Conservation (phyloP, 192 early-diverging fungal species). For the Umbelopsis sp. region DNA sequence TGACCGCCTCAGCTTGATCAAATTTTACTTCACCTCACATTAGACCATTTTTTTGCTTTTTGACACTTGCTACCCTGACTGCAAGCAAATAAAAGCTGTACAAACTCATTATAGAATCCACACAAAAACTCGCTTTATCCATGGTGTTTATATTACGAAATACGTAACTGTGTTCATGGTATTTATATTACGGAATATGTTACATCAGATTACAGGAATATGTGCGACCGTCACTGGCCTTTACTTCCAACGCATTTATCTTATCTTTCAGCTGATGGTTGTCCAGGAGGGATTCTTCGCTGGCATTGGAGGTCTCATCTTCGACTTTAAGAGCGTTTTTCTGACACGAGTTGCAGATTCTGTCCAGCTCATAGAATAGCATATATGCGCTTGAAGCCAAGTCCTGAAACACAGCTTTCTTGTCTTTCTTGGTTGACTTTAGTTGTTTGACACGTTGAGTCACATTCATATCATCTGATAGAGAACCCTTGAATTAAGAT, state of each 20-base stretch:
- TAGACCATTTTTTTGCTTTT: not conserved
- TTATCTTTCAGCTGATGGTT: not conserved
- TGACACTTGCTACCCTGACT: not conserved
- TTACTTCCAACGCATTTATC: not conserved
- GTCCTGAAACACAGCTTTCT: constrained; percentile 46
- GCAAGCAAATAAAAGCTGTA: not conserved
- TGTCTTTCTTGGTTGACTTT: constrained; percentile 30
- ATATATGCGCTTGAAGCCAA: constrained; percentile 60
- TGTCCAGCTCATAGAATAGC: constrained; percentile 67
- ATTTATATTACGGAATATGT: not conserved
- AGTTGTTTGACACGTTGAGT: constrained; percentile 47
- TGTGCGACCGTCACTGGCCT: constrained; percentile 1
- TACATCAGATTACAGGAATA: constrained; percentile 20
- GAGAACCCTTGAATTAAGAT: not conserved
- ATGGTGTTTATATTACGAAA: no score
- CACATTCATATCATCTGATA: constrained; percentile 63
- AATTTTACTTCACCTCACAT: no score
- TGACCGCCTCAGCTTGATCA: no score
- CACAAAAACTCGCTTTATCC: no score
- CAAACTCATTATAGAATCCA: not conserved
- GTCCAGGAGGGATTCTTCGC: not conserved
- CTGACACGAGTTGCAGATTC: constrained; percentile 28
- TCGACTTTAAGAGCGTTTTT: not conserved
- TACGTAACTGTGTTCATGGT: no score
- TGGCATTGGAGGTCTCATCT: not conserved